Conservation (phyloP, 2,329 filamentous ascomycete species). For the Colletotrichum caudatum region DNA sequence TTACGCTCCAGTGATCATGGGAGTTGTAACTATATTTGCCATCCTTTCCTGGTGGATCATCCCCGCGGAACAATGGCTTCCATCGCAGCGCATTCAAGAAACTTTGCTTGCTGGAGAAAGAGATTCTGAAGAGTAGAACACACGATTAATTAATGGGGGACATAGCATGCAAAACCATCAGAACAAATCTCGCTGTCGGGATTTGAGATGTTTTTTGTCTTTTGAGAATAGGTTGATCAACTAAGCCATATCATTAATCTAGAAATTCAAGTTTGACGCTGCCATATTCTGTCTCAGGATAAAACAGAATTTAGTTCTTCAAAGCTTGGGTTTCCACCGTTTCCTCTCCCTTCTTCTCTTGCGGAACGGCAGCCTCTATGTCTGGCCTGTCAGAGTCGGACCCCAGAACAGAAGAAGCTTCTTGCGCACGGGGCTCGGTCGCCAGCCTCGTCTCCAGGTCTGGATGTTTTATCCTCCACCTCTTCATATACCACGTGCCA, state of each 20-base stretch:
- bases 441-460: slow-evolving; percentile 44
- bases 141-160: too few relatives aligned
- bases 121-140: slow-evolving; percentile 12
- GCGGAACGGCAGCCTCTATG: background rate
- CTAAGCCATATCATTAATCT: background rate
- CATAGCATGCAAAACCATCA: background rate
- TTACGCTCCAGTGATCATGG: slow-evolving; percentile 66
- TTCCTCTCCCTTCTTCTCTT: slow-evolving; percentile 2
- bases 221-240: too few relatives aligned
- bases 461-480: slow-evolving; percentile 45
- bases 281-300: too few relatives aligned
- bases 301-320: background rate
- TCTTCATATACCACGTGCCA: slow-evolving; percentile 46
- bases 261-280: background rate
- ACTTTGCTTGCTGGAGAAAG: slow-evolving; percentile 45
- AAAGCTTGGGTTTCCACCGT: slow-evolving; percentile 4
- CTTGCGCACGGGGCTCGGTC: background rate
- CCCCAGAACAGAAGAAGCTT: slow-evolving; percentile 6
- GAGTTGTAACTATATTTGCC: slow-evolving; percentile 60
- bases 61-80: slow-evolving; percentile 60
- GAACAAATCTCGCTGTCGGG: too few relatives aligned
- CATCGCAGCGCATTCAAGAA: slow-evolving; percentile 57
- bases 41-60: slow-evolving; percentile 61
- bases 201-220: too few relatives aligned
- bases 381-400: slow-evolving; percentile 32